These are phyloP conservation scores for Ophiognomonia clavigignenti-juglandacearum DNA, from an alignment of 2,329 filamentous ascomycete species.

Conservation along the genomic window DNA sequence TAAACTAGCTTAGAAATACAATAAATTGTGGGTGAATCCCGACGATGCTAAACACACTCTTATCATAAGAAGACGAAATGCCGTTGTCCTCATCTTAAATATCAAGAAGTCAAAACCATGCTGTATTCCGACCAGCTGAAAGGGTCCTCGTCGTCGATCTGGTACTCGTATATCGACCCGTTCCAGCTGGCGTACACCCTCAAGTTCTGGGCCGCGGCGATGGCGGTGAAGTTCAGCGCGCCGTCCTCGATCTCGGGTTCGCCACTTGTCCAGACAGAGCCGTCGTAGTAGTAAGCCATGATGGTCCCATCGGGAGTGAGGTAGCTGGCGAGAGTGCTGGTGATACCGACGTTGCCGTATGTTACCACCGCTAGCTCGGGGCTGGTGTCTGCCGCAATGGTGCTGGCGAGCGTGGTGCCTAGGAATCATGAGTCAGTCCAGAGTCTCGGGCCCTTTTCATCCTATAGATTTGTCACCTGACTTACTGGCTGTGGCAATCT, in stretches of 20 bases:
- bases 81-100: no score
- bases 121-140: conserved; percentile 1
- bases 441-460: no score
- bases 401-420: not conserved
- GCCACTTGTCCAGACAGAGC: not conserved
- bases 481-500: not conserved
- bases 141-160: not conserved
- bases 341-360: conserved; percentile 5
- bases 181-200: conserved; percentile 1
- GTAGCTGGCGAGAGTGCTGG: conserved; percentile 2
- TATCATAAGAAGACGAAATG: no score
- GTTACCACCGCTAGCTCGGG: conserved; percentile 3
- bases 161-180: not conserved
- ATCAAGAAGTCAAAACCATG: conserved; percentile 1
- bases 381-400: not conserved
- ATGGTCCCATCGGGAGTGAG: not conserved
- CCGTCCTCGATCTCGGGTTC: not conserved
- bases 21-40: no score
- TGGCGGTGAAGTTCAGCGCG: not conserved
- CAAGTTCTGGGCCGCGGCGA: conserved; percentile 3
- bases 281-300: not conserved
- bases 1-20: no score
- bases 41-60: no score
- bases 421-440: no score
- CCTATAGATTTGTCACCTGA: not conserved